Base-by-base conservation (phyloP, 805 yeast genomes). In the Starmerella geochares region DNA sequence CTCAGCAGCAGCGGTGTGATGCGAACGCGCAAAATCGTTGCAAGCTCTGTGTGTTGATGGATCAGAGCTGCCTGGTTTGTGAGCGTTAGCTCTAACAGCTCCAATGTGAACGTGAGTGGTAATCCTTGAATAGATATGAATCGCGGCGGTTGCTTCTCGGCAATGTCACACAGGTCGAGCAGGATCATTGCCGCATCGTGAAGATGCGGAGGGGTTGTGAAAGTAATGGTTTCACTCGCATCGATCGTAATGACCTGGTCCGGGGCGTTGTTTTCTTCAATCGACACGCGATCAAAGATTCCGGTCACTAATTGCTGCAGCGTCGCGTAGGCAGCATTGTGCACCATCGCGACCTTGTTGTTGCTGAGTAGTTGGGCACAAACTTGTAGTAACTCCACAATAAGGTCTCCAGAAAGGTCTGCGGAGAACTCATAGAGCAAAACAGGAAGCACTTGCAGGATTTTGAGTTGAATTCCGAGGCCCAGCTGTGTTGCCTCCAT, bases 281-380 rank as follows among this genome's bases (percentile, higher is more conserved):
- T 58, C 50, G 70, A 75, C 42, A 78, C 73, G 60, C 78, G 73
- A 49, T 90, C 97, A 64, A 83, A 90, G 0, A 87, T 75, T 27
- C 83, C 77, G 32, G 83, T 78, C 40, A 87, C 74, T 38, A 92
- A 67, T 63, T 92, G 97, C 54, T 87, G 94, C 41, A 87, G 73
- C 3, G 97, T 86, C 2, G 97, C 98, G 45, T 86, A 80, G 0
- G 97, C 96, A 0, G 97, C 85, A 59, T 87, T 88, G 13, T 78
- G 73, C 4, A 92, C 95, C 58, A 85, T 84, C 0, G 83, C 77
- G 4, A 80, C 75, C 58, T 83, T 82, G 53, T 78, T 82, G 13
- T 79, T 73, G 13, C 78, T 68, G 50, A 85, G 87, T 45, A 92
- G 71, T 29, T 78, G 74, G 0, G 92, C 75, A 61, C 95, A 85